A percentile compares a stretch with the other conserved stretches of the same genome.
These are phyloP conservation scores for Suillus paluster DNA, from an alignment of 768 basidiomycete genomes.

Conservation along the genomic window DNA sequence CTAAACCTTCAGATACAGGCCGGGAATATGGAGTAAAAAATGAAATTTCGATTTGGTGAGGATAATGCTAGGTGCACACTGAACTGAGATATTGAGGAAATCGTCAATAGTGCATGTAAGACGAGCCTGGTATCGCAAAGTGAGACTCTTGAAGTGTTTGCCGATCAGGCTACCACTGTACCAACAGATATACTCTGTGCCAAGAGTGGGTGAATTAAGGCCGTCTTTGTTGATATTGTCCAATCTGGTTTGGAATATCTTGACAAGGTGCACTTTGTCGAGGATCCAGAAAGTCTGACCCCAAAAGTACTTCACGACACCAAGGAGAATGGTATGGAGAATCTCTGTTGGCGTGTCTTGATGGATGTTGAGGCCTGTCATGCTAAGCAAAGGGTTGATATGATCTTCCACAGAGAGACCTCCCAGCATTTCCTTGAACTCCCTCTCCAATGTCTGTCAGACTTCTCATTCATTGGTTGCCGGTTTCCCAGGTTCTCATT, in stretches of 20 bases:
- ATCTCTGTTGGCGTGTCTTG: constrained; percentile 37
- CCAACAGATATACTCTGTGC: constrained; percentile 36
- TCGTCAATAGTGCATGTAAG: constrained; percentile 25
- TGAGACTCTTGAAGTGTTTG: constrained; percentile 14
- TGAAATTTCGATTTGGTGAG: constrained; percentile 37
- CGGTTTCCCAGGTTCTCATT: neutral
- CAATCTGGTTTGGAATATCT: constrained; percentile 26
- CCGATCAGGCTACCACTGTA: constrained; percentile 33
- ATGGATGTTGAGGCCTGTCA: constrained; percentile 33
- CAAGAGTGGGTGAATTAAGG: constrained; percentile 26
- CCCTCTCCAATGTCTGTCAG: neutral
- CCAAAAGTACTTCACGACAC: constrained; percentile 19
- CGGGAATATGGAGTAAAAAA: constrained; percentile 33
- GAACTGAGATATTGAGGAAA: constrained; percentile 13
- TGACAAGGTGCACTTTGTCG: constrained; percentile 23
- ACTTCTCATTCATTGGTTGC: constrained; percentile 2
- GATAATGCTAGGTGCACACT: constrained; percentile 31
- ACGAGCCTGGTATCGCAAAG: constrained; percentile 8
- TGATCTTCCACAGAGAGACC: neutral
- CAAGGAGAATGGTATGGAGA: constrained; percentile 38
- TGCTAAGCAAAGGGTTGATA: constrained; percentile 13
- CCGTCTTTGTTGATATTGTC: constrained; percentile 28
- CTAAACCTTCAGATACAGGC: constrained; percentile 31
- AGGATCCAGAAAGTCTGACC: constrained; percentile 24
- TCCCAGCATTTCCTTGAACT: neutral